Evolutionary conservation across 768 basidiomycete species (phyloP).

Genomic region (Mycena metata): DNA sequence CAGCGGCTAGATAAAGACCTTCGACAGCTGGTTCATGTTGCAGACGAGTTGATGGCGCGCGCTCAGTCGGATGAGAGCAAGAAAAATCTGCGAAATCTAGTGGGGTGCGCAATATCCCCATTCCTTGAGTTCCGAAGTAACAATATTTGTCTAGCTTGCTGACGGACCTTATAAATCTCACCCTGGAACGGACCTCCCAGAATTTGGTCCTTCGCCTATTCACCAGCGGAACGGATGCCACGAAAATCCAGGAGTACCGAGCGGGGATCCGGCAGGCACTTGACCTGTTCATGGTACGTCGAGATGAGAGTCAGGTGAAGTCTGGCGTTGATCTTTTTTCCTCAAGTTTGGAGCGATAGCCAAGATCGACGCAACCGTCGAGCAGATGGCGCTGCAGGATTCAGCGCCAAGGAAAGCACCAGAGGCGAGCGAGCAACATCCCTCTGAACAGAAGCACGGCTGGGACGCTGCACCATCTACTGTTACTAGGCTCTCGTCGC

Average conservation of each 20-base stretch:
- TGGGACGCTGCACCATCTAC: too few relatives aligned
- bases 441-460: too few relatives aligned
- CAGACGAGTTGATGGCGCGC: neutral
- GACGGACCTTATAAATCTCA: neutral
- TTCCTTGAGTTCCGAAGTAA: neutral
- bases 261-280: slow-evolving; percentile 9
- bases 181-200: neutral
- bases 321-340: neutral
- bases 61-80: neutral
- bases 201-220: neutral
- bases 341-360: slow-evolving; percentile 8
- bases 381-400: neutral
- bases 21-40: neutral
- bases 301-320: neutral
- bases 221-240: neutral
- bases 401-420: too few relatives aligned
- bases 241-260: slow-evolving; percentile 12
- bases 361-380: neutral
- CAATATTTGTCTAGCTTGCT: neutral
- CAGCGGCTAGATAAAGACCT: slow-evolving; percentile 11
- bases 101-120: neutral
- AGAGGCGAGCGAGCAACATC: too few relatives aligned
- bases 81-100: neutral
- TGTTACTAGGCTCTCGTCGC: too few relatives aligned
- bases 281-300: slow-evolving; percentile 7